Base-by-base conservation (phyloP, 495 filamentous ascomycete genomes). In the Tuber aestivum region DNA sequence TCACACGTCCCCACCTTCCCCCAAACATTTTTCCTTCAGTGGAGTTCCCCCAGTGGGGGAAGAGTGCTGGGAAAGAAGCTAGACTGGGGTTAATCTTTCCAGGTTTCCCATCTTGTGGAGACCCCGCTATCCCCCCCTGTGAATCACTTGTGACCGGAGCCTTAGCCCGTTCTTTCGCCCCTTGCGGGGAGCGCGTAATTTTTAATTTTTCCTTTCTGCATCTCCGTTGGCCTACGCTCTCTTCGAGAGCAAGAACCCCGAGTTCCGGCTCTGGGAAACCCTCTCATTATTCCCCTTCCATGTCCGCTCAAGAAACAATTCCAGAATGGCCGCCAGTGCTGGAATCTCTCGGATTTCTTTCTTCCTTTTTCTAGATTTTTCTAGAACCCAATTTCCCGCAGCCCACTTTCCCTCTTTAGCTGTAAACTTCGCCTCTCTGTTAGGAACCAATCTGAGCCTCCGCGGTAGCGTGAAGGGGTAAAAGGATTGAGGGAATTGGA, bases 111-210 rank as follows among this genome's bases (percentile, higher is more conserved):
- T 35, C 56, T 35, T 12, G 27, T 32, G 56, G 56, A 32, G 56
- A 65, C 56, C 56, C 27, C 56, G 27, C 56, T 61, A 20, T 35
- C 27, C n/a, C n/a, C 50, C 23, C n/a, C 56, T 65, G 56, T 65
- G 56, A 65, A 65, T 27, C 14, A 65, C 27, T 65, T 65, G 56
- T 65, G 56, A 65, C 56, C 56, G 56, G 5, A n/a, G 32, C 56
- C 27, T 65, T 65, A 35, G n/a, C 14, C 27, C 16, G 27, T 65
- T 35, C 14, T 35, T 35, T 32, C 56, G n/a, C 56, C 56, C 56
- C 56, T 65, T 65, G 56, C 56, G 56, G 56, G 56, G 56, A 35
- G 56, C 27, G 56, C 56, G 27, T 65, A 35, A 35, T 65, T 65
- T 65, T 65, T 65, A 32, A 16, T 65, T 50, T 50, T 50, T 61